A percentile compares a stretch with the other conserved stretches of the same genome.
These are phyloP conservation scores for Podospora tetraspora DNA, from an alignment of 495 filamentous ascomycete genomes.

Conservation along the genomic window DNA sequence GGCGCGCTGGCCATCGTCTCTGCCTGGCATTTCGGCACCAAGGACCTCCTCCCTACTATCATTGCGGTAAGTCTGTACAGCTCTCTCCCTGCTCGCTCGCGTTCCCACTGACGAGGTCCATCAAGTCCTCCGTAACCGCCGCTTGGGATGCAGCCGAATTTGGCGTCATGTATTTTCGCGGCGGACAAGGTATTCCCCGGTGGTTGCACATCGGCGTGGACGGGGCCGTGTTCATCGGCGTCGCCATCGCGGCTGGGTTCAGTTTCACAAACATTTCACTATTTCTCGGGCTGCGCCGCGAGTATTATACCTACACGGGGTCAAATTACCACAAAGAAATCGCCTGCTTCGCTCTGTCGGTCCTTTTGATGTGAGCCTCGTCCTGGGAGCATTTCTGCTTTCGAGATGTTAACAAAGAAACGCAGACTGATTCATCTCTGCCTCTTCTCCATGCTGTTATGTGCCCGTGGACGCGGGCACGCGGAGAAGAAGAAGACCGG, in stretches of 20 bases:
- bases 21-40: not conserved
- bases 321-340: not conserved
- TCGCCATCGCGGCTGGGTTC: not conserved
- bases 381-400: not conserved
- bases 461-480: slow-evolving; percentile 2
- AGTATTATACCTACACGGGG: not conserved
- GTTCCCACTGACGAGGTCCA: not conserved
- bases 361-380: not conserved
- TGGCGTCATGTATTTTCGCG: not conserved
- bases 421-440: slow-evolving; percentile 20
- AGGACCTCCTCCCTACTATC: not conserved
- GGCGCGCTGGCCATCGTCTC: slow-evolving; percentile 6
- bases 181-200: not conserved
- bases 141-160: not conserved
- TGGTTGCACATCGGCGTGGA: not conserved
- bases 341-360: not conserved
- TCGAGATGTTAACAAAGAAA: not conserved
- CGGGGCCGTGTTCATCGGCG: not conserved
- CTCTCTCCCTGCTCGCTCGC: not conserved
- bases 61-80: not conserved
- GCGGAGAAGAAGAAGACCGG: not conserved
- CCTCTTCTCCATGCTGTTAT: slow-evolving; percentile 17
- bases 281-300: not conserved
- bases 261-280: not conserved
- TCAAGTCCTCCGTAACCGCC: slow-evolving; percentile 36